Evolutionary conservation across 202 grass and related monocot species (phyloP).

Genomic region (Bolboschoenoplectus hybrid): DNA sequence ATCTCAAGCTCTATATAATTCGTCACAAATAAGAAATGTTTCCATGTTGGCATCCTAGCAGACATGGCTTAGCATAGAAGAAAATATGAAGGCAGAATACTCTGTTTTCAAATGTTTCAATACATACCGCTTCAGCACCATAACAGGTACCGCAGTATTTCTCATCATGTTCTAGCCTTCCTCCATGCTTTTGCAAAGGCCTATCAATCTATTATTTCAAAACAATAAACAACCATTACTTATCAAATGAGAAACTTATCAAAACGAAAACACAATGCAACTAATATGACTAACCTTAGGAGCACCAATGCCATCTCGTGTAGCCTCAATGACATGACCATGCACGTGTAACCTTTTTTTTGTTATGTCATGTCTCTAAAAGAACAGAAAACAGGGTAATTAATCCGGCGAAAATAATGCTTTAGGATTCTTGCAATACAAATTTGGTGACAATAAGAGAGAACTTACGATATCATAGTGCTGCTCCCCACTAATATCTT

Average conservation of each 20-base stretch:
- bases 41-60: neutral
- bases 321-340: slow-evolving; percentile 80
- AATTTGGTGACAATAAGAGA: slow-evolving; percentile 34
- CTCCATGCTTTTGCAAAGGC: slow-evolving; percentile 96
- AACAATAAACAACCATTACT: slow-evolving; percentile 32
- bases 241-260: slow-evolving; percentile 34
- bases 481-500: slow-evolving; percentile 92
- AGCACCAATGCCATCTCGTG: slow-evolving; percentile 80
- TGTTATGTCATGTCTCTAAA: slow-evolving; percentile 80
- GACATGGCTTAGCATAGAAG: neutral
- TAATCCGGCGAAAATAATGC: neutral
- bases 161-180: slow-evolving; percentile 88
- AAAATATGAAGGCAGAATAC: neutral
- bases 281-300: slow-evolving; percentile 63
- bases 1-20: neutral
- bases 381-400: slow-evolving; percentile 25
- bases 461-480: slow-evolving; percentile 84
- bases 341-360: slow-evolving; percentile 67
- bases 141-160: slow-evolving; percentile 97
- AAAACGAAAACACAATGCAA: slow-evolving; percentile 20
- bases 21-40: neutral
- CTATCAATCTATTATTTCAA: slow-evolving; percentile 70
- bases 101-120: neutral
- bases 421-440: neutral
- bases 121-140: slow-evolving; percentile 77